Evolutionary conservation across 2,329 filamentous ascomycete genomes (phyloP).

Genomic region (Chaetomium strumarium): DNA sequence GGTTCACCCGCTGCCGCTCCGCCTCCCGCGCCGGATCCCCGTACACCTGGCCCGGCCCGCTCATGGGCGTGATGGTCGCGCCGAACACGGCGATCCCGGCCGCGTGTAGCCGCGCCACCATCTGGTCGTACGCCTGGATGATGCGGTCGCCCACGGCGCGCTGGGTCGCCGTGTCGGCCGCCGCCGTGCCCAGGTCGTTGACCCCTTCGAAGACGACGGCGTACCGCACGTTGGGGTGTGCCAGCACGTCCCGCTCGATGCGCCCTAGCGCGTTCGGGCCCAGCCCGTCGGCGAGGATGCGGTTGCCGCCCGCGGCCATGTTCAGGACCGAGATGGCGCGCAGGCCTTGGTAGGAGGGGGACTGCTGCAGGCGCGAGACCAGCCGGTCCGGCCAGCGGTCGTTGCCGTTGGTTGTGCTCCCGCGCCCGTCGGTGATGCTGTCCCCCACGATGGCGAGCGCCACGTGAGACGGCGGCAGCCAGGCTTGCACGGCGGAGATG

Average conservation of each 20-base stretch:
- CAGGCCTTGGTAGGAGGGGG: constrained; percentile 28
- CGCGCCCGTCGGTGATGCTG: constrained; percentile 60
- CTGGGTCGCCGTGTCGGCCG: constrained; percentile 38
- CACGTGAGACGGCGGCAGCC: constrained; percentile 34
- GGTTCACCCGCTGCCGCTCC: constrained; percentile 50
- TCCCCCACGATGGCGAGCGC: constrained; percentile 57
- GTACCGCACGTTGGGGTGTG: constrained; percentile 48
- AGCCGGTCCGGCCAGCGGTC: constrained; percentile 43
- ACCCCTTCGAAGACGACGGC: constrained; percentile 58
- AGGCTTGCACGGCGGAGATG: constrained; percentile 52
- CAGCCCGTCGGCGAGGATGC: constrained; percentile 52
- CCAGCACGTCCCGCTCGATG: constrained; percentile 54
- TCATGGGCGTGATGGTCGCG: constrained; percentile 44
- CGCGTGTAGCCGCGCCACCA: constrained; percentile 46
- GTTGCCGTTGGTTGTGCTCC: constrained; percentile 53
- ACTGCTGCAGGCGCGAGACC: constrained; percentile 36
- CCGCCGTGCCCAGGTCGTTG: constrained; percentile 56
- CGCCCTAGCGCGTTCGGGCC: constrained; percentile 53
- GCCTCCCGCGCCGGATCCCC: constrained; percentile 45
- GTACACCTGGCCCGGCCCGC: constrained; percentile 45
- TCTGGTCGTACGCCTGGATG: constrained; percentile 50
- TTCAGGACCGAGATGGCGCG: constrained; percentile 40
- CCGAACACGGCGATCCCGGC: constrained; percentile 50
- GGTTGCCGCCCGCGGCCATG: constrained; percentile 59
- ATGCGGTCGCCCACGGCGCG: constrained; percentile 40